These are phyloP conservation scores for Aspergillus hortae DNA, from an alignment of 2,329 filamentous ascomycete species.

Conservation along the genomic window DNA sequence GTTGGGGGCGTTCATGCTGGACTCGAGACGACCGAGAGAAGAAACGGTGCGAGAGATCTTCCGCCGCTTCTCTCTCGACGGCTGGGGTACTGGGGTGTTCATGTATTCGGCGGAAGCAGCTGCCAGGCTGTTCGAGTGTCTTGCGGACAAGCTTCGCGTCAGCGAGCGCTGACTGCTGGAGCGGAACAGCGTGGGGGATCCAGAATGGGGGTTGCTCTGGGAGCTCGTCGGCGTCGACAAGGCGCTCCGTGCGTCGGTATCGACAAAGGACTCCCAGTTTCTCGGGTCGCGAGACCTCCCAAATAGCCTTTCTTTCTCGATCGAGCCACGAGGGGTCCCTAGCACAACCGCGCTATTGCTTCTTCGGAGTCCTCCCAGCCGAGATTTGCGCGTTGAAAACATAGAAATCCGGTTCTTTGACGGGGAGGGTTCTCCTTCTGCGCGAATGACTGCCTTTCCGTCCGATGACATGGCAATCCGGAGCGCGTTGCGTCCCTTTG, in stretches of 20 bases:
- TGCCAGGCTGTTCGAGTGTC: conserved; percentile 37
- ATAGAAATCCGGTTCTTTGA: conserved; percentile 52
- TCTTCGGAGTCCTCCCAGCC: conserved; percentile 58
- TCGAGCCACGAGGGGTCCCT: conserved; percentile 57
- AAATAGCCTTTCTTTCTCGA: conserved; percentile 50
- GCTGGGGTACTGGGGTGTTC: conserved; percentile 48
- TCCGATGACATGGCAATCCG: conserved; percentile 81
- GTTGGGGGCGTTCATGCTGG: conserved; percentile 28
- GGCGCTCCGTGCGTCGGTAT: conserved; percentile 73
- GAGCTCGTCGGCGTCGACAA: conserved; percentile 77
- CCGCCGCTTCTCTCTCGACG: conserved; percentile 53
- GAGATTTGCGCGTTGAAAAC: conserved; percentile 46
- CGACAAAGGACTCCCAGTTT: conserved; percentile 88
- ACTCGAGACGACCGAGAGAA: conserved; percentile 61
- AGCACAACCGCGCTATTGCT: conserved; percentile 66
- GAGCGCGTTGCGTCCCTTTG: conserved; percentile 50
- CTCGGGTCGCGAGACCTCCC: conserved; percentile 83
- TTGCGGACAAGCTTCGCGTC: conserved; percentile 55
- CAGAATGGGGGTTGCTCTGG: conserved; percentile 60
- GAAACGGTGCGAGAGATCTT: conserved; percentile 61
- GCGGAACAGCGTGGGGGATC: conserved; percentile 75
- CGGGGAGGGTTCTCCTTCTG: conserved; percentile 66
- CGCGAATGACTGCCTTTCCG: conserved; percentile 83
- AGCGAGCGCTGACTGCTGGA: conserved; percentile 60
- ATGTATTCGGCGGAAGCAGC: conserved; percentile 39